A percentile compares a stretch with the other conserved stretches of the same genome.
phyloP scores from a whole-genome alignment of 2,329 filamentous ascomycete species.

The Cladosporium sp. region DNA sequence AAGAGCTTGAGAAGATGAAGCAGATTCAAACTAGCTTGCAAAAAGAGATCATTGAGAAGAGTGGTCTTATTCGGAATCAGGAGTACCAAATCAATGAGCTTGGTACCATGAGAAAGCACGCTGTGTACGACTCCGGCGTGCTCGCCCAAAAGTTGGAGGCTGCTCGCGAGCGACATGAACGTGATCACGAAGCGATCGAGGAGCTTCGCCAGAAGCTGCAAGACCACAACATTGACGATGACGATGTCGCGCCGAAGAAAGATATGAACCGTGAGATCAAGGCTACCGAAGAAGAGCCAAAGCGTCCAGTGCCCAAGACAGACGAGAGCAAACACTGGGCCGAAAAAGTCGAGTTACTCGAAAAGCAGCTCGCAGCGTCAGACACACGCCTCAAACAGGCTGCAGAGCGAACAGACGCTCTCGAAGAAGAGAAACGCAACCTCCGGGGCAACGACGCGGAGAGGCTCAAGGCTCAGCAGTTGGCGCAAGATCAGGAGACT shows the following conservation, averaged over 20 bases:
- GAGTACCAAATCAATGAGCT: conserved; percentile 51
- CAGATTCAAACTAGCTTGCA: conserved; percentile 42
- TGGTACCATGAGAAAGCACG: conserved; percentile 43
- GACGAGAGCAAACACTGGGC: conserved; percentile 27
- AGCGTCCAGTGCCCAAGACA: conserved; percentile 3
- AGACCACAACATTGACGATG: conserved; percentile 36
- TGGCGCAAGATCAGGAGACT: conserved; percentile 24
- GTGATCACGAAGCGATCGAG: conserved; percentile 44
- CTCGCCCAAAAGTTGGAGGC: conserved; percentile 46
- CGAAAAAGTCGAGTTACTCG: conserved; percentile 29
- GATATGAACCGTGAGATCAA: conserved; percentile 20
- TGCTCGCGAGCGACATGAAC: conserved; percentile 43
- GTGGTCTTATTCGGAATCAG: conserved; percentile 46
- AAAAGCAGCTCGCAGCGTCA: conserved; percentile 30
- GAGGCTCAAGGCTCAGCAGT: conserved; percentile 18
- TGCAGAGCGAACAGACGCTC: conserved; percentile 25
- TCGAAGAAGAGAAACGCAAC: conserved; percentile 25
- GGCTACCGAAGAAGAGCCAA: conserved; percentile 13
- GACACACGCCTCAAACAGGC: conserved; percentile 31
- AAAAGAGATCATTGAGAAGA: conserved; percentile 50
- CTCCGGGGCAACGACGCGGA: conserved; percentile 14
- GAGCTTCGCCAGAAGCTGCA: conserved; percentile 44
- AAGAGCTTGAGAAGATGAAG: conserved; percentile 42
- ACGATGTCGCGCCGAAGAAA: conserved; percentile 6
- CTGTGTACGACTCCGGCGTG: conserved; percentile 46